Evolutionary conservation across 2,329 filamentous ascomycete species (phyloP).

Genomic region (Trichoderma afroharzianum): DNA sequence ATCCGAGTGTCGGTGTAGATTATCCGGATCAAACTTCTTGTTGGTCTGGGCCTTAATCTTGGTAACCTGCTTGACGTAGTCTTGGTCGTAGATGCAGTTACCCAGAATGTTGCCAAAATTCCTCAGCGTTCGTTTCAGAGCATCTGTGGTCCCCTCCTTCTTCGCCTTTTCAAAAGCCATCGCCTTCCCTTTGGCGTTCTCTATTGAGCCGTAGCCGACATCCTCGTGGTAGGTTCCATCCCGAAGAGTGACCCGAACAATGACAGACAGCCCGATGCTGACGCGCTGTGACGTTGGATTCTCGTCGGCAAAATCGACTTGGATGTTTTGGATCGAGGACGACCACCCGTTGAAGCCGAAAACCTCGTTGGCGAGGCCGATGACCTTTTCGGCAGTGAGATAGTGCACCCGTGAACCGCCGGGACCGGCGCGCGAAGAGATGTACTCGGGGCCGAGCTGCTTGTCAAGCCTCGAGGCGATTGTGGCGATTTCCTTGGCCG

Average conservation of each 20-base stretch:
- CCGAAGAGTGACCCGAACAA: conserved; percentile 82
- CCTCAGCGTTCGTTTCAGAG: conserved; percentile 79
- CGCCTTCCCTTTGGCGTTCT: conserved; percentile 93
- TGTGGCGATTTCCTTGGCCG: conserved; percentile 84
- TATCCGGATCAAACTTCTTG: conserved; percentile 72
- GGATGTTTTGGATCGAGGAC: conserved; percentile 88
- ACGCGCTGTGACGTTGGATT: conserved; percentile 73
- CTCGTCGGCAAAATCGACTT: conserved; percentile 94
- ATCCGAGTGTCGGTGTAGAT: conserved; percentile 76
- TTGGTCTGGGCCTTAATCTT: conserved; percentile 76
- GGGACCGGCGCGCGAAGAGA: conserved; percentile 80
- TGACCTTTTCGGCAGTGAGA: conserved; percentile 92
- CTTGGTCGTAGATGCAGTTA: conserved; percentile 98
- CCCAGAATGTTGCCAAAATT: conserved; percentile 95
- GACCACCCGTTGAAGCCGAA: conserved; percentile 99
- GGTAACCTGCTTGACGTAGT: conserved; percentile 84
- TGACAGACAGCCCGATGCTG: conserved; percentile 81
- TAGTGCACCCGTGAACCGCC: conserved; percentile 88
- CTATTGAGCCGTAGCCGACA: conserved; percentile 92
- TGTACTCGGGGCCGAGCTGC: conserved; percentile 92
- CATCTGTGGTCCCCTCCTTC: conserved; percentile 96
- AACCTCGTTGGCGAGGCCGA: conserved; percentile 89
- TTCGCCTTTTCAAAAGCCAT: conserved; percentile 98
- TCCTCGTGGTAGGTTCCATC: conserved; percentile 98
- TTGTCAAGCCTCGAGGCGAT: conserved; percentile 84